Evolutionary conservation across 768 basidiomycete species (phyloP), one percentile per base, ranked within the genome.

Genomic region (Nevesoporus exiguus): DNA sequence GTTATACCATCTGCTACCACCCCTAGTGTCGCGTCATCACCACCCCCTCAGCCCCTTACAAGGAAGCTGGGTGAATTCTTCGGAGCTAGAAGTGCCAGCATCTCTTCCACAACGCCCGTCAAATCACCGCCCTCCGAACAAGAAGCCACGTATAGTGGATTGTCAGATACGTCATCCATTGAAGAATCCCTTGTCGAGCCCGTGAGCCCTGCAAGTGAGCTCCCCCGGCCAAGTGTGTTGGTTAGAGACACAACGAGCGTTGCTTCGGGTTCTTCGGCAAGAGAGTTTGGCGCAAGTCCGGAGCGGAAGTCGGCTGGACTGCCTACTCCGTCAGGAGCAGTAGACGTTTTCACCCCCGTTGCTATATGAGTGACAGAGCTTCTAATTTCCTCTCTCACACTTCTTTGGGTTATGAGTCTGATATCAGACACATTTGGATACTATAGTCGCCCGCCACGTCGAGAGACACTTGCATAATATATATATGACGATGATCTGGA

Each of bases 61-160:
- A 78, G 78, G 61, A 90, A 87, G 72, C 62, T 91, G 41, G 86
- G 86, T 5, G 84, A 83, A 9, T 83, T 90, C 68, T 90, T 90
- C 65, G 74, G 78, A 52, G 75, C 83, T 27, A 75, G 84, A 55
- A 64, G 55, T 47, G 69, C 65, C 7, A 84, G 81, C 61, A 69
- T 79, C 37, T 78, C 83, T 17, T 84, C 82, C 14, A 71, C 70
- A 0, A 66, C 71, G 3, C 60, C 65, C 54, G 51, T 59, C 36
- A 62, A 58, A 57, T 59, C 61, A 17, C 63, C 56, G 54, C 58
- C 52, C n/a, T 15, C 62, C 19, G 66, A 71, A 51, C 65, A 49
- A 34, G 69, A 66, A 49, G 48, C 57, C 37, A 34, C 61, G 56
- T 64, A 59, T 49, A 66, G 55, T 46, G 68, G 61, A 47, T 59